Base-by-base conservation (phyloP, 495 filamentous ascomycete genomes). In the Penicillium canariense region DNA sequence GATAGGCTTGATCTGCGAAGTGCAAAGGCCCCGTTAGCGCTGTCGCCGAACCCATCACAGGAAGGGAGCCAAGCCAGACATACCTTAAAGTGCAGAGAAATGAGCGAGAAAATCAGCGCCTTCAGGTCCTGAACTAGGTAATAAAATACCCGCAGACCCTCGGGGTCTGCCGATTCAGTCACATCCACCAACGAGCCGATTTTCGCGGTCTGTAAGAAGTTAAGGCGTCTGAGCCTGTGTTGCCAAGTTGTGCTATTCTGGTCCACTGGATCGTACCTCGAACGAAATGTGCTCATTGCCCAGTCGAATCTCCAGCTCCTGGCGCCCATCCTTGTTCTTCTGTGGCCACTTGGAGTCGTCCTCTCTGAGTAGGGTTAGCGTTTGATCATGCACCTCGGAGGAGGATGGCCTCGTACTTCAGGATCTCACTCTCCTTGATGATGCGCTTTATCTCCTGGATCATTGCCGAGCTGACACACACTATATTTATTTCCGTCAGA, bases 311-410 rank as follows among this genome's bases (percentile, higher is more conserved):
- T 99, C 95, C 46, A 99, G 80, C 73, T 99, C 95, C 64, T 97
- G 95, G 48, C 93, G 84, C 36, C 95, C 95, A 67, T 99, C 95
- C 76, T 97, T 97, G 75, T 97, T 97, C 81, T 97, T 99, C 71
- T 92, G 90, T 1, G 95, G 95, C 95, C 95, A 99, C 72, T 96
- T 96, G n/a, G 84, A 86, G 65, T 99, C 95, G 66, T 97, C 94
- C 83, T 99, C 95, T 81, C 91, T 96, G 61, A 55, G 5, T 27
- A 35, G 17, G 12, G 44, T 65, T 25, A 68, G 65, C 44, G 12
- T 34, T 47, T 58, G 20, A 15, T 30, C 17, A 10, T 20, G 30
- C 3, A 5, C 10, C 15, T 42, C 18, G 9, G 22, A 7, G 12
- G 12, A 26, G 10, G 18, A 34, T 15, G 23, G 40, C 4, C 11